Evolutionary conservation across 495 filamentous ascomycete genomes (phyloP).

Genomic region (Hyaloscypha hepaticicola): DNA sequence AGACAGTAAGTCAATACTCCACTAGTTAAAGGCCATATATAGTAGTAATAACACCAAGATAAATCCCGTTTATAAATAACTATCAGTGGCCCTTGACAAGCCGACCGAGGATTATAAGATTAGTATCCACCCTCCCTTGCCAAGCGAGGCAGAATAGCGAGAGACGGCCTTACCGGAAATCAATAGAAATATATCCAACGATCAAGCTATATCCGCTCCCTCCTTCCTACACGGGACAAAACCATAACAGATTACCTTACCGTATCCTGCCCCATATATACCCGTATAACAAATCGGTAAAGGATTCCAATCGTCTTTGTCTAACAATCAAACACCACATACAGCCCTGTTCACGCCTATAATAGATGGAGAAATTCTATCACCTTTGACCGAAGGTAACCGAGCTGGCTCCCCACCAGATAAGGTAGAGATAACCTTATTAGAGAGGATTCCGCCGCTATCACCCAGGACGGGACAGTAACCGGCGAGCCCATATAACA

Average conservation of each 20-base stretch:
- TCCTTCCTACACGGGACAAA: constrained; percentile 3
- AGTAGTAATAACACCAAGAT: no score
- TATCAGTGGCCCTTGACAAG: neutral
- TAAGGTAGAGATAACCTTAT: constrained; percentile 8
- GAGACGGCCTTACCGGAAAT: constrained; percentile 1
- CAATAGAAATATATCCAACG: neutral
- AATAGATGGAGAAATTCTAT: constrained; percentile 8
- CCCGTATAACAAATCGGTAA: neutral
- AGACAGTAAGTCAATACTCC: constrained; percentile 5
- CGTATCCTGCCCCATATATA: neutral
- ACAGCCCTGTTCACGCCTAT: neutral
- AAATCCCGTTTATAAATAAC: no score
- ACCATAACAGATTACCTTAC: neutral
- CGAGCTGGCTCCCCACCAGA: neutral
- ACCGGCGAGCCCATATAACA: neutral
- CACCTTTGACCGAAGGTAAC: constrained; percentile 7
- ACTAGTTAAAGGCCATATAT: no score
- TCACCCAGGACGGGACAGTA: neutral
- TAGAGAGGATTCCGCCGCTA: neutral
- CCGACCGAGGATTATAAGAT: neutral
- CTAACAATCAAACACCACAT: constrained; percentile 4
- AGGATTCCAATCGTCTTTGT: constrained; percentile 1
- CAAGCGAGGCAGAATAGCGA: neutral
- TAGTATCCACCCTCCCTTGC: neutral
- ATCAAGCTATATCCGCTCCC: neutral